phyloP scores from a whole-genome alignment of 495 filamentous ascomycete species.

The Neurospora sp. region DNA sequence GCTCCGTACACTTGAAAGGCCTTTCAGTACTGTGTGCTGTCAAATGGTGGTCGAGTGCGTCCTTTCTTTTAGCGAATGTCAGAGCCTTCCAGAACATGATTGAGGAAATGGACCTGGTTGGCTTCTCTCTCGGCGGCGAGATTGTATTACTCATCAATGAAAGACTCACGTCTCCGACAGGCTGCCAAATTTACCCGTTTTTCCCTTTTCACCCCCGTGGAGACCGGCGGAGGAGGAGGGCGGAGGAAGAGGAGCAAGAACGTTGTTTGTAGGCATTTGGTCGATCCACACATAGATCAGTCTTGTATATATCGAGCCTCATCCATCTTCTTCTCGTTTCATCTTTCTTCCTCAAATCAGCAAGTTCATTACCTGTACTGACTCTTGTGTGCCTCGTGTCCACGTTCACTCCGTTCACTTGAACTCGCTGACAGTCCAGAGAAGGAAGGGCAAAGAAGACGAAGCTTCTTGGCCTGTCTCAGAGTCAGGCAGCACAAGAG shows the following conservation, averaged over 20 bases:
- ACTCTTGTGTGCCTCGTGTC: background rate
- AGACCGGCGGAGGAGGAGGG: background rate
- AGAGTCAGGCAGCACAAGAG: background rate
- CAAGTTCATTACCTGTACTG: background rate
- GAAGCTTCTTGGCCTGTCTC: background rate
- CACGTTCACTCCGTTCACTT: background rate
- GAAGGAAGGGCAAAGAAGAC: background rate
- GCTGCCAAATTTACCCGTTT: conserved; percentile 44
- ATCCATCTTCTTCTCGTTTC: too few relatives aligned
- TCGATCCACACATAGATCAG: background rate
- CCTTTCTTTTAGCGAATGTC: conserved; percentile 56
- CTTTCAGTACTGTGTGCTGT: too few relatives aligned
- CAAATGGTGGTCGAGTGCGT: too few relatives aligned
- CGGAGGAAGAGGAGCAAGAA: background rate
- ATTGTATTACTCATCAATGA: background rate
- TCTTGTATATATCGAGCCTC: background rate
- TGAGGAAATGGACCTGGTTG: conserved; percentile 92
- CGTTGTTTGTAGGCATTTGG: background rate
- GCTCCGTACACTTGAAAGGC: too few relatives aligned
- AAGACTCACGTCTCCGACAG: background rate
- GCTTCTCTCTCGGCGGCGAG: conserved; percentile 20
- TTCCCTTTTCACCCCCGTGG: too few relatives aligned
- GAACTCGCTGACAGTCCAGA: background rate
- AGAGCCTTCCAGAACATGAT: conserved; percentile 95
- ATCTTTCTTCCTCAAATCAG: background rate